These are phyloP conservation scores for Glycine tomentella DNA, from an alignment of 306 rosid genomes.

Conservation along the genomic window DNA sequence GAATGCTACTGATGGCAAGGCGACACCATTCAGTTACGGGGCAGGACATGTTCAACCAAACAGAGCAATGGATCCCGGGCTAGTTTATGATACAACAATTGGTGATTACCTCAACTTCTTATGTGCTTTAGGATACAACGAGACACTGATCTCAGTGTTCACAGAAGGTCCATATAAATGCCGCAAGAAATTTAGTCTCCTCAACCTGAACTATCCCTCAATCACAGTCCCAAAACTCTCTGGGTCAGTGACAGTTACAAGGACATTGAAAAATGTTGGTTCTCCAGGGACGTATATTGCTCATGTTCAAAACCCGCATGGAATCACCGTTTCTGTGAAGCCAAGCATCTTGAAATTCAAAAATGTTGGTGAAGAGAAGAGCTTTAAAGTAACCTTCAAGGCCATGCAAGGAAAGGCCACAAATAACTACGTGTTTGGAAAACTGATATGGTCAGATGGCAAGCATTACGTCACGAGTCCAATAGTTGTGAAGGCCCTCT, in stretches of 20 bases:
- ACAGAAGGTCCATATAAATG: constrained; percentile 56
- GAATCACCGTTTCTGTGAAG: constrained; percentile 60
- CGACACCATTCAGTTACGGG: constrained; percentile 88
- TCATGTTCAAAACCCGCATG: constrained; percentile 57
- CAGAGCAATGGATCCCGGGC: constrained; percentile 85
- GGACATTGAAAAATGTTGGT: constrained; percentile 82
- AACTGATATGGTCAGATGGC: constrained; percentile 82
- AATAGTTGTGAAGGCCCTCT: constrained; percentile 66
- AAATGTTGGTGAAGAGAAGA: constrained; percentile 70
- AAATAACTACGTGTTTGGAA: constrained; percentile 70
- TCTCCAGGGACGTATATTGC: constrained; percentile 67
- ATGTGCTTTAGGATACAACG: constrained; percentile 72
- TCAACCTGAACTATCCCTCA: constrained; percentile 84
- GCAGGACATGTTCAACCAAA: constrained; percentile 86
- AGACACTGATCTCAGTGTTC: constrained; percentile 59
- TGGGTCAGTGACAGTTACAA: constrained; percentile 58
- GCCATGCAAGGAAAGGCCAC: constrained; percentile 46
- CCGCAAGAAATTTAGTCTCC: constrained; percentile 50
- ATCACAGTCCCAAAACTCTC: constrained; percentile 76
- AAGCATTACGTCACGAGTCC: constrained; percentile 79
- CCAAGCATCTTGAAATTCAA: constrained; percentile 71
- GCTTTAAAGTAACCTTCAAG: constrained; percentile 59
- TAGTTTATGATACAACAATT: constrained; percentile 72
- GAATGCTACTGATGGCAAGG: constrained; percentile 60
- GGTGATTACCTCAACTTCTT: constrained; percentile 71